Evolutionary conservation across 208 protist genomes (phyloP).

Genomic region (Wallacemonas rigidus): DNA sequence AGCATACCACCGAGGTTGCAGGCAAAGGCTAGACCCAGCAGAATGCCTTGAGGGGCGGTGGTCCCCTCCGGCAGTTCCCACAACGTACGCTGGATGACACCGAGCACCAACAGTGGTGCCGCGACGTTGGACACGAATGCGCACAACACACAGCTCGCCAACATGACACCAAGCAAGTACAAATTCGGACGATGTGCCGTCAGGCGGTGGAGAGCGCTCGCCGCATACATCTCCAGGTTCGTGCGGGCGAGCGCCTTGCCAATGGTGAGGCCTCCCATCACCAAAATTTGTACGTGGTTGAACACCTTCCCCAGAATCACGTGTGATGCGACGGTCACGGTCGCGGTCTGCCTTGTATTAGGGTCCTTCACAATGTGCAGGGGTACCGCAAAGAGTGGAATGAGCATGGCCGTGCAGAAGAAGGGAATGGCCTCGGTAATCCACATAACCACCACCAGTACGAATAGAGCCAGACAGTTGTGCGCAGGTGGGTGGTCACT

Average conservation of each 20-base stretch:
- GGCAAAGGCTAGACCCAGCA: conserved; percentile 92
- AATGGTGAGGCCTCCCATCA: conserved; percentile 92
- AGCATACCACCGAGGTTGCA: conserved; percentile 96
- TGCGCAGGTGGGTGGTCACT: conserved; percentile 71
- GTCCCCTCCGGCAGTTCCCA: conserved; percentile 88
- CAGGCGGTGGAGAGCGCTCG: conserved; percentile 66
- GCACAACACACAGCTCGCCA: conserved; percentile 79
- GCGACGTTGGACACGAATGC: conserved; percentile 93
- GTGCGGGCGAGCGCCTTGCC: conserved; percentile 85
- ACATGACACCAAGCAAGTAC: conserved; percentile 92
- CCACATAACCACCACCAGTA: conserved; percentile 88
- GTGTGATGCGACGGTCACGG: conserved; percentile 66
- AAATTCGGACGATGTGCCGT: conserved; percentile 76
- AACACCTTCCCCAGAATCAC: conserved; percentile 86
- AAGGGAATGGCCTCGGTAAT: conserved; percentile 92
- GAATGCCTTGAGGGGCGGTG: conserved; percentile 80
- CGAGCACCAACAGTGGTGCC: conserved; percentile 86
- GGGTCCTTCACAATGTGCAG: conserved; percentile 81
- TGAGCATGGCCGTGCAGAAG: conserved; percentile 92
- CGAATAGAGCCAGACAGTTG: conserved; percentile 90
- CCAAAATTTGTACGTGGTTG: conserved; percentile 91
- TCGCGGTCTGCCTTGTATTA: conserved; percentile 45
- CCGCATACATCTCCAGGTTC: conserved; percentile 88
- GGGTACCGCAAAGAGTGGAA: conserved; percentile 87
- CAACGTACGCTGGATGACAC: conserved; percentile 85